A percentile compares a stretch with the other conserved stretches of the same genome.
Conservation (phyloP, 148 eudicot genomes). For the Fagopyrum esculentum region DNA sequence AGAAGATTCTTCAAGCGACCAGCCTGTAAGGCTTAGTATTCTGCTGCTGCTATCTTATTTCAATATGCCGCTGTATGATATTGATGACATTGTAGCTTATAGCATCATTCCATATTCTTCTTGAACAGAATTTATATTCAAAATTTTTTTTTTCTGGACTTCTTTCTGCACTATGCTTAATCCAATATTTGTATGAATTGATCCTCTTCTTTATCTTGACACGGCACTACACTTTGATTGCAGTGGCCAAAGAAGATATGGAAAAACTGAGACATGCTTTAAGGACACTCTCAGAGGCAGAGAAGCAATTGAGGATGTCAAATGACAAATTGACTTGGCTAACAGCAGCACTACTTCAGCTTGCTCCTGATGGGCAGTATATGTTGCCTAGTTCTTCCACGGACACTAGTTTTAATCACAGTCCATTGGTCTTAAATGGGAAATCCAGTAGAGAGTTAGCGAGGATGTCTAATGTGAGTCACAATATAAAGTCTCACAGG, state of each 20-base stretch:
- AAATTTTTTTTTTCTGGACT: too few species aligned
- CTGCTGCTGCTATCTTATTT: not conserved
- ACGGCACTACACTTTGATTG: constrained; percentile 12
- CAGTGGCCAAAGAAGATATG: constrained; percentile 87
- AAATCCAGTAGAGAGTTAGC: constrained; percentile 31
- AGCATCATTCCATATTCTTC: not conserved
- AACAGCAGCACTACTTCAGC: constrained; percentile 87
- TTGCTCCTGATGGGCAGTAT: constrained; percentile 90
- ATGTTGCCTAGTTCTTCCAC: constrained; percentile 64
- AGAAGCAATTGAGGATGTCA: constrained; percentile 84
- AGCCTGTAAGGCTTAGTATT: constrained; percentile 47
- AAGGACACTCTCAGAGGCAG: constrained; percentile 88
- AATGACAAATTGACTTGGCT: constrained; percentile 88
- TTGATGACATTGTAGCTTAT: not conserved
- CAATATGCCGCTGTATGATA: not conserved
- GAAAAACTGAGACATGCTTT: constrained; percentile 89
- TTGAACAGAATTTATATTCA: not conserved
- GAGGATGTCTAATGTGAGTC: constrained; percentile 40
- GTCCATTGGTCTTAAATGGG: constrained; percentile 37
- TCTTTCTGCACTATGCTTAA: not conserved
- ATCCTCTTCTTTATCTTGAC: not conserved
- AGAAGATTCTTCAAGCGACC: constrained; percentile 79
- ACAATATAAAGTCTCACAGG: constrained; percentile 28
- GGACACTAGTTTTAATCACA: constrained; percentile 51
- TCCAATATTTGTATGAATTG: not conserved